Percentiles rank a stretch among this genome's conserved stretches.
Evolutionary conservation across 768 basidiomycete genomes (phyloP).

Genomic region (Pulveroboletus sp.): DNA sequence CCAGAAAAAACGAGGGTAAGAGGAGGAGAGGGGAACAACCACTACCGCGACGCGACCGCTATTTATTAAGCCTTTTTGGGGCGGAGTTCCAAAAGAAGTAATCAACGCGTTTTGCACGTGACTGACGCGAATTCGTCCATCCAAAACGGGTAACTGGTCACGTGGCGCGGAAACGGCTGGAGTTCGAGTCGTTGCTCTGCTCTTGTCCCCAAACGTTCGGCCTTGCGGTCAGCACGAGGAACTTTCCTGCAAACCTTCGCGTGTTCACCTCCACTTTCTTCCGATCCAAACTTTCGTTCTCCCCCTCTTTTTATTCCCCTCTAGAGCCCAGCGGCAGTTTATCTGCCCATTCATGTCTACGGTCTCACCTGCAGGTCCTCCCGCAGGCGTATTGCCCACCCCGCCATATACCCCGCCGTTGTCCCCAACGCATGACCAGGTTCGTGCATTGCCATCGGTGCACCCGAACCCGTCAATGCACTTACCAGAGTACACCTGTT

Average conservation of each 20-base stretch:
- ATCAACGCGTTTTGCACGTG: conserved; percentile 35
- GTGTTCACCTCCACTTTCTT: conserved; percentile 13
- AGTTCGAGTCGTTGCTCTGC: not conserved
- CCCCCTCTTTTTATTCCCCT: conserved; percentile 1
- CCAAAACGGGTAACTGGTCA: conserved; percentile 18
- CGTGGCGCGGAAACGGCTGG: conserved; percentile 19
- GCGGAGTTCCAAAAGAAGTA: conserved; percentile 28
- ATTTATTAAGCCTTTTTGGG: conserved; percentile 29
- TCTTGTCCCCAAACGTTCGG: conserved; percentile 4
- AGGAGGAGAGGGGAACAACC: conserved; percentile 6
- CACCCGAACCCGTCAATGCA: conserved; percentile 17
- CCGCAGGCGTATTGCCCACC: conserved; percentile 33
- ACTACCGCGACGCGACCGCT: conserved; percentile 22
- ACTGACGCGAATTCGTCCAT: conserved; percentile 22
- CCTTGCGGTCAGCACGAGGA: conserved; percentile 34
- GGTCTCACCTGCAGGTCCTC: conserved; percentile 28
- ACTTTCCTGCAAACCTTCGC: conserved; percentile 18
- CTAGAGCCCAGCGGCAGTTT: conserved; percentile 23
- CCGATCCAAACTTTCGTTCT: conserved; percentile 11
- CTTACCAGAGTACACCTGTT: conserved; percentile 17
- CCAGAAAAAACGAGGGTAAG: conserved; percentile 16
- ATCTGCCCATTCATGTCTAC: conserved; percentile 31
- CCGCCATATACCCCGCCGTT: conserved; percentile 39
- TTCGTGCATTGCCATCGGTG: conserved; percentile 31
- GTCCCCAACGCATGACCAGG: conserved; percentile 69